phyloP scores from a whole-genome alignment of 495 filamentous ascomycete genomes.

The Xylaria longipes region DNA sequence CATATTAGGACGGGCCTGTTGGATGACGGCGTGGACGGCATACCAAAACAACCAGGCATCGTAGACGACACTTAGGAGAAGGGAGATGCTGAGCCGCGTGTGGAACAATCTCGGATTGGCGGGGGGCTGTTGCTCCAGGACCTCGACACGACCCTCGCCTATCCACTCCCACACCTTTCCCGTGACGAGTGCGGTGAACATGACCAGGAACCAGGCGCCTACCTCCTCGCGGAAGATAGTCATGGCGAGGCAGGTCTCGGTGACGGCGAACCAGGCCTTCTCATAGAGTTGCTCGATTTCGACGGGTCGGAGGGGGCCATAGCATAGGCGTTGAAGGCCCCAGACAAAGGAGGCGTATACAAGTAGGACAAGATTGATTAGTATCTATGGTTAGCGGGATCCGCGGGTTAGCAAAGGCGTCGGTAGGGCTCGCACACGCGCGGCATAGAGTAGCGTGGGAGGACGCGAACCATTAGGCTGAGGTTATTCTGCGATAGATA shows the following conservation, averaged over 20 bases:
- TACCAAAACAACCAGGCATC: constrained; percentile 80
- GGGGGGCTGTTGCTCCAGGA: constrained; percentile 93
- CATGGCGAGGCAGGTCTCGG: constrained; percentile 96
- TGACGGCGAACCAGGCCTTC: constrained; percentile 95
- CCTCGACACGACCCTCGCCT: constrained; percentile 90
- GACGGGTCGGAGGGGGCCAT: constrained; percentile 87
- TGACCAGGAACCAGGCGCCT: constrained; percentile 90
- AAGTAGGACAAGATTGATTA: constrained; percentile 86
- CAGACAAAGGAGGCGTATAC: constrained; percentile 77
- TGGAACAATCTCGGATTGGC: constrained; percentile 91
- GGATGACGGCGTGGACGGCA: constrained; percentile 79
- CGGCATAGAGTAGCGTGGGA: background rate
- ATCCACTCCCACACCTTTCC: constrained; percentile 99
- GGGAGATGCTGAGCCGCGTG: constrained; percentile 75
- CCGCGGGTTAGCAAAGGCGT: constrained; percentile 25
- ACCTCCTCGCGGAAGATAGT: constrained; percentile 98
- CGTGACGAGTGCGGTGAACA: constrained; percentile 91
- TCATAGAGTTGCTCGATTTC: constrained; percentile 98
- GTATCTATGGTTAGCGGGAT: constrained; percentile 61
- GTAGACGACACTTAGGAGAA: constrained; percentile 77
- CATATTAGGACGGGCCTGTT: constrained; percentile 89
- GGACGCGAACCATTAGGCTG: constrained; percentile 78
- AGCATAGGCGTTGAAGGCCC: constrained; percentile 87
- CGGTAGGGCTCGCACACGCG: background rate
- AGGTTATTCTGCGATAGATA: constrained; percentile 95